Evolutionary conservation across 106 monocot genomes (phyloP), one percentile per base, ranked within the genome.

Genomic region (Triglochin maritima): DNA sequence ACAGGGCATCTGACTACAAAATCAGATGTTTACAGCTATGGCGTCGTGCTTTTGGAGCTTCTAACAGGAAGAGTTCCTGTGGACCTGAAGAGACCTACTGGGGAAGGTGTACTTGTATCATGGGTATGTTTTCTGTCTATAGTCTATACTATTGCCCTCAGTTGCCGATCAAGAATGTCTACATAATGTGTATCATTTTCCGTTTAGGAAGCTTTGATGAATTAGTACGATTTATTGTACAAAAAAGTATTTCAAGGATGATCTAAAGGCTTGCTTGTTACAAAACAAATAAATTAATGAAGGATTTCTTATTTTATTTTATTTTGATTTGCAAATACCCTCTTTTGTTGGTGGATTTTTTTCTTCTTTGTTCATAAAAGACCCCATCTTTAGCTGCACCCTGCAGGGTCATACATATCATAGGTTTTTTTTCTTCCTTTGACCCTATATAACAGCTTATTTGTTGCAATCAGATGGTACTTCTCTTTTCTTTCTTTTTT

Each of bases 11-110:
- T 98, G 79, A 98, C 98, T 14, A 92, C 98, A 13, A 98, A 98
- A 81, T 98, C 98, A 77, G 98, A 92, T 84, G 98, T 92, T n/a
- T 98, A 98, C 60, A 92, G 98, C 72, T 98, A 88, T 70, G 98
- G 98, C 41, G 88, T 98, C 57, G 98, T 98, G 57, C 81, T 98
- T 17, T 77, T 98, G 72, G 98, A 98, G 74, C 84, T 98, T 76
- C 88, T 98, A 72, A 92, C 92, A 8, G 98, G 98, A 42, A 79
- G 98, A 67, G 79, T 98, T 67, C 98, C 98, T 50, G 96, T 98
- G n/a, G 98, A 98, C 60, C 88, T 83, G 86, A 98, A 89, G 42
- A 83, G 84, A 77, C 86, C 98, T 60, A 63, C 80, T 71, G 98
- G 92, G 6, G 92, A 98, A 79, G 91, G 80, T 50, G 82, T 86